Evolutionary conservation across 805 yeast species (phyloP), one percentile per base, ranked within the genome.

Genomic region (Saccharomycopsis vini): DNA sequence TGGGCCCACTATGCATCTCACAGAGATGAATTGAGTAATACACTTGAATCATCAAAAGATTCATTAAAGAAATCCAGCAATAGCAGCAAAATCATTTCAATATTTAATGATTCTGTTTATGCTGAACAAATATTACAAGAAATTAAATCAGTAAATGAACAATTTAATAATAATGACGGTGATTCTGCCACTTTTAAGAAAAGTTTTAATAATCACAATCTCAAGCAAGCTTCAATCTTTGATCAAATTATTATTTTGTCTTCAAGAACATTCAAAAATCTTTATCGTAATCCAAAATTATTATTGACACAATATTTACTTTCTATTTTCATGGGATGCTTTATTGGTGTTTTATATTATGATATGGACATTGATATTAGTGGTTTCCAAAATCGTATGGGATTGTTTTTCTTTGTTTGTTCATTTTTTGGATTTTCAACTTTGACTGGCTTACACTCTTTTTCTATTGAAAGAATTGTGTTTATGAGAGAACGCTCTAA

Each of bases 351-450:
- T 40, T 67, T 92, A 33, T 92, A 92, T 61, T 90, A 80, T 63
- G 71, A 87, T 56, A 79, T 90, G 21, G 68, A 79, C 34, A 83
- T 87, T 57, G 96, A 90, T 59, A 90, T 92, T 44, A 79, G 95
- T 55, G 98, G 98, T 0, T 92, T 92, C 68, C 98, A 92, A 61
- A 92, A 92, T 62, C 72, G 98, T 54, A 69, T 92, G 51, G 98
- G 98, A 0, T 67, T 92, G 47, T 92, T 92, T 62, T 90, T 92
- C 68, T 92, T 92, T 61, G 63, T 89, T 41, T 68, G 92, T 49
- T 86, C 97, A 3, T 74, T 89, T 55, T 89, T 92, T 67, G 98
- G 98, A 0, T 92, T 92, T 61, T 81, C 95, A 1, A 82, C 97
- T 0, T 71, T 92, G 55, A 90, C 97, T 0, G 94, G 97, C 0